Evolutionary conservation across 2,329 filamentous ascomycete genomes (phyloP).

Genomic region (Claviceps maximensis): DNA sequence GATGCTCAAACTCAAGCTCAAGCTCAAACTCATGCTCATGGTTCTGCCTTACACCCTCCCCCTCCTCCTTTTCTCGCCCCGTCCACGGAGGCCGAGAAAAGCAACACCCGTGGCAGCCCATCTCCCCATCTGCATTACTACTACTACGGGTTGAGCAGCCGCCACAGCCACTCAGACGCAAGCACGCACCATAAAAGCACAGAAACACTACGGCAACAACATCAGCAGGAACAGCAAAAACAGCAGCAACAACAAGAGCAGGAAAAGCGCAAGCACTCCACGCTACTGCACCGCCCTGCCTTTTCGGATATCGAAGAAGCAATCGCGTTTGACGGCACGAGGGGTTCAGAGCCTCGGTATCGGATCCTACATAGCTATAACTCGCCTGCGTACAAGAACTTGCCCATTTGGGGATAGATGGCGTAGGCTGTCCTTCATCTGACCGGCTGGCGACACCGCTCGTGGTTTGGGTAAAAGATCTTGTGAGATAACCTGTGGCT

Average conservation of each 20-base stretch:
- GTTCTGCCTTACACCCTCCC: too few relatives aligned
- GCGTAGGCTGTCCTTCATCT: too few relatives aligned
- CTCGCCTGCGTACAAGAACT: slow-evolving; percentile 40
- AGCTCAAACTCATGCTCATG: background rate
- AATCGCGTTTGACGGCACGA: background rate
- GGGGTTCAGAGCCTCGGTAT: slow-evolving; percentile 27
- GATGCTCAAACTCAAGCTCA: background rate
- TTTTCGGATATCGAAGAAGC: background rate
- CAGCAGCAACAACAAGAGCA: background rate
- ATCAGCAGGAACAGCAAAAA: too few relatives aligned
- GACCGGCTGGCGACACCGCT: too few relatives aligned
- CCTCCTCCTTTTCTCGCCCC: background rate
- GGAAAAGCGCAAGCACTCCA: slow-evolving; percentile 6
- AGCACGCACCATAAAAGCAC: background rate
- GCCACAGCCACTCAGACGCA: background rate
- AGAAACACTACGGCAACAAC: too few relatives aligned
- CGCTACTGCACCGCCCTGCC: slow-evolving; percentile 3
- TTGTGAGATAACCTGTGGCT: too few relatives aligned
- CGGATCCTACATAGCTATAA: slow-evolving; percentile 46
- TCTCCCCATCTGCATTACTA: background rate
- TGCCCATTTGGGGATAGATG: slow-evolving; percentile 41
- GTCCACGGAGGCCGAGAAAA: background rate
- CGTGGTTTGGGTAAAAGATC: too few relatives aligned
- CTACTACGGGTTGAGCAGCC: background rate
- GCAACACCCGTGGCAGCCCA: background rate